Evolutionary conservation across 1,284 basidiomycete species (phyloP), one percentile per base, ranked within the genome.

Genomic region (Austropuccinia psidii): DNA sequence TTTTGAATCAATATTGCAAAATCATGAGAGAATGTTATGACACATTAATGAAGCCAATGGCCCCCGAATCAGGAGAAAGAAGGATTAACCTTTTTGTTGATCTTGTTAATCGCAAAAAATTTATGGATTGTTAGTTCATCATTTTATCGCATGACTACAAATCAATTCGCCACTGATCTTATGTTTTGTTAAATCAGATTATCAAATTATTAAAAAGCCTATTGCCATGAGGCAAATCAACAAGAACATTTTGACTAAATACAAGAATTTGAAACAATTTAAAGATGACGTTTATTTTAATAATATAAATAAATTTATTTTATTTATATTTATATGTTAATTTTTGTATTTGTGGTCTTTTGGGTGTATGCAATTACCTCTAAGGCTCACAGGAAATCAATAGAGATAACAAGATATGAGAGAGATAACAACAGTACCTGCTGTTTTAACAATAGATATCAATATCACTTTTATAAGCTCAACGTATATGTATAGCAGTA

Each of bases 211-310:
- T 61, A 77, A 80, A 60, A 77, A 78, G 64, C 80, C 80, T 15
- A 80, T 81, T 29, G 76, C 77, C 31, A 77, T 81, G 77, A 77
- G 77, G 8, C 79, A 81, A 75, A 80, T 81, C 75, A 77, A 77
- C 58, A 77, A 78, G 9, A 76, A 79, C 2, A 79, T 81, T 62
- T 79, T 78, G 37, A 78, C 78, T 33, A 77, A 77, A 41, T 81
- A 81, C 75, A 76, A 77, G 19, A 75, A 76, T 37, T 77, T 80
- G 69, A 77, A 78, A 61, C 77, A 77, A 57, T 78, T 78, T 73
- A 76, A 77, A 49, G 77, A 79, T 70, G 80, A 81, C 76, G 78
- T 81, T 74, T 77, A 79, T 64, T 75, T 80, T n/a, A 81, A n/a
- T n/a, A n/a, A n/a, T n/a, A n/a, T n/a, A n/a, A n/a, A n/a, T n/a